Base-by-base conservation (phyloP, 306 rosid species). In the Neltuma alba region DNA sequence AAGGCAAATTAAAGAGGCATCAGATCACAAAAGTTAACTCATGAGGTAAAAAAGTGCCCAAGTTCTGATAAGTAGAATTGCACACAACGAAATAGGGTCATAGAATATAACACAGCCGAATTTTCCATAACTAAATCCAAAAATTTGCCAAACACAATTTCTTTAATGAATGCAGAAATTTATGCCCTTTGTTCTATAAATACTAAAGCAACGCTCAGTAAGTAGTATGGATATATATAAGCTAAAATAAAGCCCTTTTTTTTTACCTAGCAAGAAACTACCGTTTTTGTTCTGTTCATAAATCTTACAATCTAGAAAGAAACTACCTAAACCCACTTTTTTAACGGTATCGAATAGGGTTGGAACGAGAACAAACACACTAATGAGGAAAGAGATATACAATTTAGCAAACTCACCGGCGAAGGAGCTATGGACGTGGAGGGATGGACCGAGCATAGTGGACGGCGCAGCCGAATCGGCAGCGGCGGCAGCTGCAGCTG, bases 391-490 rank as follows among this genome's bases (percentile, higher is more conserved):
- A 33, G 10, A 21, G 77, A 20, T 38, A 68, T 11, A 68, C 69
- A 55, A 45, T 77, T 78, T 30, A n/a, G 42, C n/a, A 20, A 52
- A 87, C 92, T 75, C 55, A 96, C 99, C 99, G 3, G 93, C 96
- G 77, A 96, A 96, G 63, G 96, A 85, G 81, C 84, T 93, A 70
- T 96, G 99, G 72, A 96, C 94, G 82, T 89, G 99, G 61, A 93
- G 92, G 74, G 99, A 96, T 63, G 98, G 99, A 15, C 99, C 98
- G 2, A 96, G 97, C 9, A 93, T 92, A 37, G 92, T 75, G 16
- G 94, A 87, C 25, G 98, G 99, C 87, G 94, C 98, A 0, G 86
- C 89, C 14, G 70, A 81, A 64, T 93, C 96, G 3, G 87, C 91
- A 1, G 94, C 88, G 2, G 89, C 85, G 0, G 92, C 84, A 0